Evolutionary conservation across 345 rosid species (phyloP).

Genomic region (Excoecaria agallocha): DNA sequence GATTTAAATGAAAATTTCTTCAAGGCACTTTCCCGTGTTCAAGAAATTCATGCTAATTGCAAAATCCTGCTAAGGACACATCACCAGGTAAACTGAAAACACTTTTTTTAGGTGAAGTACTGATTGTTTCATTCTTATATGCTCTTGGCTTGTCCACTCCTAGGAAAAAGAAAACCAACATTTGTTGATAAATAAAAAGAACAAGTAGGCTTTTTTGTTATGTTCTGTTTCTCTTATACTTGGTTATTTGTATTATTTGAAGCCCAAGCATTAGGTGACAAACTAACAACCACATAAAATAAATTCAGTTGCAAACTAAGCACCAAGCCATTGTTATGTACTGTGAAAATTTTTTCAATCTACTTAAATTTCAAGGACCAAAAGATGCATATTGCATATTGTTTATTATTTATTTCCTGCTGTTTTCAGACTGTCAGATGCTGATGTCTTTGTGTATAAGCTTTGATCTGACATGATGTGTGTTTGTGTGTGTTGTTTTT

Average conservation of each 20-base stretch:
- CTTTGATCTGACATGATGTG: neutral
- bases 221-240: neutral
- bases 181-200: neutral
- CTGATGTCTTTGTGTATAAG: neutral
- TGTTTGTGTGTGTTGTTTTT: no score
- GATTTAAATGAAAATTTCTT: constrained; percentile 80
- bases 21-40: constrained; percentile 91
- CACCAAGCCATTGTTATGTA: neutral
- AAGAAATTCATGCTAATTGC: constrained; percentile 95
- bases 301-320: neutral
- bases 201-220: neutral
- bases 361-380: neutral
- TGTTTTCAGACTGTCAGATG: neutral
- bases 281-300: neutral
- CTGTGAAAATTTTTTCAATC: neutral
- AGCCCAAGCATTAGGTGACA: neutral
- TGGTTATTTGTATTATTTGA: neutral
- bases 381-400: no score
- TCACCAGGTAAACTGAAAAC: constrained; percentile 60
- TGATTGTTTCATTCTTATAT: neutral
- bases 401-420: no score
- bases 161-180: neutral
- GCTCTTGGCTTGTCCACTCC: neutral
- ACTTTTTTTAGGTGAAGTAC: neutral
- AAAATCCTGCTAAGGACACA: constrained; percentile 88